A percentile compares a stretch with the other conserved stretches of the same genome.
Conservation (phyloP, 1,139 yeast genomes). For the Candida glucosophila region DNA sequence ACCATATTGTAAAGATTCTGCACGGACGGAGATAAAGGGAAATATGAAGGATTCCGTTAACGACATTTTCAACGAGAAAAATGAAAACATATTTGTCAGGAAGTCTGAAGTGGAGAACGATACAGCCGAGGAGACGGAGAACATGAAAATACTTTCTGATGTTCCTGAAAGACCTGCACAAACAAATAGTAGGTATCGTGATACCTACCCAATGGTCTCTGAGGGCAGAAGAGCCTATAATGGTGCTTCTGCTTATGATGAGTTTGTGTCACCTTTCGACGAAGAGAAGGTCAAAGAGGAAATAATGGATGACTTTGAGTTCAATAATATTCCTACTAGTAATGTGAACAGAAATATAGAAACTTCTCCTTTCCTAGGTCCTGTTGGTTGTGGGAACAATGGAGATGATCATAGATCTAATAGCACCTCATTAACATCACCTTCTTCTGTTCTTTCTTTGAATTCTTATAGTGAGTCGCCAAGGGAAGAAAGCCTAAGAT, state of each 20-base stretch:
- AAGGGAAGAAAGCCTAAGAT: constrained; percentile 1
- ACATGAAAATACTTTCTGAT: neutral
- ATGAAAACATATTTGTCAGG: neutral
- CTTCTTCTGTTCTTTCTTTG: constrained; percentile 26
- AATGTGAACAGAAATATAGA: constrained; percentile 1
- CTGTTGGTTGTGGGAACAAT: neutral
- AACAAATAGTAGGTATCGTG: constrained; percentile 23
- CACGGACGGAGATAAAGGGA: neutral
- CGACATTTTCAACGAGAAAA: no score
- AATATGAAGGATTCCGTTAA: neutral
- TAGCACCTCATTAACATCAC: constrained; percentile 20
- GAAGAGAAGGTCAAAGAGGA: constrained; percentile 30
- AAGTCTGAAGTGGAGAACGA: neutral
- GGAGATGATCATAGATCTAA: neutral
- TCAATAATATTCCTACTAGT: constrained; percentile 29
- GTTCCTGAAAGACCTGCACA: constrained; percentile 9
- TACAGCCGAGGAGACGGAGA: neutral
- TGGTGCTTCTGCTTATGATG: constrained; percentile 3
- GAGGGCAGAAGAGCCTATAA: constrained; percentile 13
- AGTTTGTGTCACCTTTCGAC: constrained; percentile 8
- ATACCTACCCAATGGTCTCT: constrained; percentile 23
- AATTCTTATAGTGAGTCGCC: constrained; percentile 13
- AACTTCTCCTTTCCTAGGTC: neutral
- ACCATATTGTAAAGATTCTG: constrained; percentile 10
- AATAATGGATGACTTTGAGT: constrained; percentile 30